Percentiles rank a stretch among this genome's conserved stretches.
These are phyloP conservation scores for Saksenaea oblongispora DNA, from an alignment of 371 early-diverging fungal species.

Conservation along the genomic window DNA sequence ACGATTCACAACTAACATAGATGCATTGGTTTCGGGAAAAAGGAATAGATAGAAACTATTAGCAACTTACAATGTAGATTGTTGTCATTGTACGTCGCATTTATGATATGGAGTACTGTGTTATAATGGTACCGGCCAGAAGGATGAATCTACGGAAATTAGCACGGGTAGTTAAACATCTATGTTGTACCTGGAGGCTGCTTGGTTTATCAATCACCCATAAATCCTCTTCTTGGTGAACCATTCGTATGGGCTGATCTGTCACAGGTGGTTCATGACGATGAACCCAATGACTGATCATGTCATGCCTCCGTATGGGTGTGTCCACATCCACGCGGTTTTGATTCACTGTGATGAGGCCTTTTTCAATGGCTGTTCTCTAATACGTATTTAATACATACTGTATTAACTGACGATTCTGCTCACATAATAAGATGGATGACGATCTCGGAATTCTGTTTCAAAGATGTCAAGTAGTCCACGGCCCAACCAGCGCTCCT, in stretches of 20 bases:
- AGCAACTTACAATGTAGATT: conserved; percentile 71
- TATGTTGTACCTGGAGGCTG: conserved; percentile 70
- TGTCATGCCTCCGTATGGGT: conserved; percentile 69
- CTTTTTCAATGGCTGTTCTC: conserved; percentile 76
- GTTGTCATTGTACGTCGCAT: conserved; percentile 59
- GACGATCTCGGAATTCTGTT: conserved; percentile 85
- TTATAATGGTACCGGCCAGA: conserved; percentile 83
- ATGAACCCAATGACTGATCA: conserved; percentile 82
- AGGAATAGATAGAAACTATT: too few species aligned
- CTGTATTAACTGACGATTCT: neutral
- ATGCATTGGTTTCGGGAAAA: neutral
- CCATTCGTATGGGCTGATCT: conserved; percentile 57
- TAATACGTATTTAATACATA: conserved; percentile 16
- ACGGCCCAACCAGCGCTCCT: conserved; percentile 88
- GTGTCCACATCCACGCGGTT: conserved; percentile 50
- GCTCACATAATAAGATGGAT: conserved; percentile 77
- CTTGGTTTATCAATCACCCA: conserved; percentile 90
- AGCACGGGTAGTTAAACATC: too few species aligned
- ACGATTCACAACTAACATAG: conserved; percentile 72
- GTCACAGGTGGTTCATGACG: conserved; percentile 95
- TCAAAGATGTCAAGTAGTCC: conserved; percentile 73
- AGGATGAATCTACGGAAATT: conserved; percentile 61
- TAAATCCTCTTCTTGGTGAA: conserved; percentile 63
- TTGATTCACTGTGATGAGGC: conserved; percentile 80
- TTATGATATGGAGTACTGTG: conserved; percentile 78